Evolutionary conservation across 2,329 filamentous ascomycete genomes (phyloP), one percentile per base, ranked within the genome.

Genomic region (Colletotrichum cuscutae): DNA sequence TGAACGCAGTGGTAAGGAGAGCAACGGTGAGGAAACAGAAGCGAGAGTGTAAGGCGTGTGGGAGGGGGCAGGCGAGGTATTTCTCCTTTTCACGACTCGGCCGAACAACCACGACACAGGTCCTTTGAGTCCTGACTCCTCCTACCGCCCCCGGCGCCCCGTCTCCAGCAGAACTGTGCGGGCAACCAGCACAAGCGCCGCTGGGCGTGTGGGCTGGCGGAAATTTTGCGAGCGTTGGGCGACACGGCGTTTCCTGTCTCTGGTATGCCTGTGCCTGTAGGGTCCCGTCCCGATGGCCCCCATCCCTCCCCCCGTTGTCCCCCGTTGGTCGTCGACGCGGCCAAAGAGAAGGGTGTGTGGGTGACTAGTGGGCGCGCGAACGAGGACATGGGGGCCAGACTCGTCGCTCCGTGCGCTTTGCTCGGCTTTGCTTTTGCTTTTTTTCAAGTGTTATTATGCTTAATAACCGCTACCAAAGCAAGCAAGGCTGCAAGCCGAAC

Each of bases 41-140:
- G 22, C 46, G 59, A 56, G 58, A 28, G 49, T 11, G 42, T 24
- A 12, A 54, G 49, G 15, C 46, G 60, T 37, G 57, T 42, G 71
- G 58, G 60, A 58, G 62, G 62, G 71, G 68, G 58, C 37, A 49
- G 71, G 63, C 71, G 68, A 67, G 71, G 71, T 68, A 73, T 73
- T 73, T 68, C 71, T 73, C 68, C 53, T 73, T 73, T 72, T 67
- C 42, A 46, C 30, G 35, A 64, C n/a, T 54, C 57, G 52, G 49
- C 68, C 68, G 62, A 58, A 56, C n/a, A 35, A 59, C 58, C 37
- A 57, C 59, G 30, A 63, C 28, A 42, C 37, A 42, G 37, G 37
- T 32, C 49, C 37, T 42, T 19, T 35, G 32, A 42, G 15, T 42
- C 37, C 37, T 42, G 35, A 26, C 42, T 19, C 28, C 42, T 52